Conservation (phyloP, 176 grass and related monocot genomes). For the Saccharum spontaneum region DNA sequence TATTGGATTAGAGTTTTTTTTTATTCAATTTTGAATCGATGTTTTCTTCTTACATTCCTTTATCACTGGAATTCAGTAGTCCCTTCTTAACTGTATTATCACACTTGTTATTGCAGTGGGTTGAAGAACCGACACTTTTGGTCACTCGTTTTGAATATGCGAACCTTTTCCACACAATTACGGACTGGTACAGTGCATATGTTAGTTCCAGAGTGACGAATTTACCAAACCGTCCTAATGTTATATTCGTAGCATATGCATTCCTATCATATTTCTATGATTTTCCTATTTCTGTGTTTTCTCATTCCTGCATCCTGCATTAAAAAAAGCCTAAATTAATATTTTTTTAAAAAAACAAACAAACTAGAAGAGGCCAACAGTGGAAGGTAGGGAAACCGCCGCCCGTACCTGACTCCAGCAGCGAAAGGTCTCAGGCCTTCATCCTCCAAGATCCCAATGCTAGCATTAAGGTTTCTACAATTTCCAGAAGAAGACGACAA, state of each 20-base stretch:
- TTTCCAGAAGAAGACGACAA: too few relatives aligned
- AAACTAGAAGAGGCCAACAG: too few relatives aligned
- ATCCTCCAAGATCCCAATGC: too few relatives aligned
- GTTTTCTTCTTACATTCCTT: neutral
- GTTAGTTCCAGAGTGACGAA: constrained; percentile 80
- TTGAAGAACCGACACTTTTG: constrained; percentile 87
- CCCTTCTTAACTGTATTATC: constrained; percentile 33
- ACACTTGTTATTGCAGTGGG: constrained; percentile 60
- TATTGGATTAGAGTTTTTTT: neutral
- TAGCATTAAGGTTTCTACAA: too few relatives aligned
- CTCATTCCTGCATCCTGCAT: too few relatives aligned
- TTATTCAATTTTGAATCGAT: neutral
- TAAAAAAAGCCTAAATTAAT: too few relatives aligned
- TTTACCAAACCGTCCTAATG: constrained; percentile 64
- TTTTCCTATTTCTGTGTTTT: too few relatives aligned
- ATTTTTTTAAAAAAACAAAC: too few relatives aligned
- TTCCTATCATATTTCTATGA: too few relatives aligned
- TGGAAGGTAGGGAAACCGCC: too few relatives aligned
- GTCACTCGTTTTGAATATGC: constrained; percentile 98
- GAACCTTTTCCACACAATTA: constrained; percentile 98
- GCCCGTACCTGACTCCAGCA: too few relatives aligned
- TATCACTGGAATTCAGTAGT: neutral
- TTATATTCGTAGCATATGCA: constrained; percentile 53
- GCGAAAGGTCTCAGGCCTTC: too few relatives aligned
- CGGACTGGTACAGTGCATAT: constrained; percentile 99